Base-by-base conservation (phyloP, 352 stramenopile genomes). In the Phytophthora nicotianae region DNA sequence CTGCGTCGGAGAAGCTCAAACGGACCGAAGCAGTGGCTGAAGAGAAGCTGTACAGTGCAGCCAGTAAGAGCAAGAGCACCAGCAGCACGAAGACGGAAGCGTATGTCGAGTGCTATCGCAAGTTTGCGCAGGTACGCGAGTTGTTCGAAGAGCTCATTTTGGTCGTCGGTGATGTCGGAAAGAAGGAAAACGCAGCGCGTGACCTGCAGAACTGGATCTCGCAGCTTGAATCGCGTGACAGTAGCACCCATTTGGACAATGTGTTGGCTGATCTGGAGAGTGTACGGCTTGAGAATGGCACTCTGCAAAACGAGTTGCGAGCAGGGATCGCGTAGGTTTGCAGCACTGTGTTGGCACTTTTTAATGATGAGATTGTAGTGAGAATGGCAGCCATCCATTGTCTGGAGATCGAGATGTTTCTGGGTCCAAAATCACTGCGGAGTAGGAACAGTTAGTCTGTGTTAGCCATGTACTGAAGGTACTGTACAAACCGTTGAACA, bases 121-220 rank as follows among this genome's bases (percentile, higher is more conserved):
- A 91, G 55, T 93, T 96, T 56, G 85, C 82, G 1, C 69, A 86
- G 35, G 77, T 97, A 21, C 79, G 88, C 8, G 81, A 95, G 57
- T 60, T 95, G 27, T 97, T 95, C 48, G 88, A 97, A 42, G 77
- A 92, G 56, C 71, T 96, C 13, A 82, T 97, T 33, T 8, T 74
- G 20, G 73, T 86, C 21, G 60, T 91, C 5, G 67, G 71, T 1
- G 81, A 92, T 32, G 77, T 89, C 6, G 88, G 89, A 6, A 90
- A 89, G 56, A 87, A 86, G 49, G 88, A 95, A 23, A 94, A 95
- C 50, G 58, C 74, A 8, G 65, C 74, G 10, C 80, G 88, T 4
- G 89, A 95, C 55, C 54, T 96, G 21, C 78, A 90, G 24, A 95
- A 89, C 38, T 96, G 88, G 85, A 91, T 93, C 52, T 77, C 76